A percentile compares a stretch with the other conserved stretches of the same genome.
Conservation (phyloP, 768 basidiomycete species). For the Kwoniella dejecticola region DNA sequence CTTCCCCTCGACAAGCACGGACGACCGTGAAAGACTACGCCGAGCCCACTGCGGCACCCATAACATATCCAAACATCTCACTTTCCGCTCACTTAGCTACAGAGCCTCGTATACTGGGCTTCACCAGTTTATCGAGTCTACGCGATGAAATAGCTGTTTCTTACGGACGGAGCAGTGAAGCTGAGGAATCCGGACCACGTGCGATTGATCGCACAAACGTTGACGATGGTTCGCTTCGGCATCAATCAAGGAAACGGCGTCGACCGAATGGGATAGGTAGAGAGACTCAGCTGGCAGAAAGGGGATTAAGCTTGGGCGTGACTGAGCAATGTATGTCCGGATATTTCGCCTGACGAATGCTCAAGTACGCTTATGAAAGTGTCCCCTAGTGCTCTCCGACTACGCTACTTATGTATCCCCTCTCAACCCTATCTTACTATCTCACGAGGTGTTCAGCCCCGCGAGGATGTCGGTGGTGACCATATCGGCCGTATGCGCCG, state of each 20-base stretch:
- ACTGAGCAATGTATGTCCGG: neutral
- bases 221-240: no score
- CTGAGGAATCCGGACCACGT: neutral
- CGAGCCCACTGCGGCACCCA: neutral
- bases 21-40: neutral
- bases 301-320: constrained; percentile 1
- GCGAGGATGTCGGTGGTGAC: constrained; percentile 1
- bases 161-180: neutral
- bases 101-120: neutral
- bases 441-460: neutral
- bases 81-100: constrained; percentile 4
- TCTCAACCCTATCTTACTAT: neutral
- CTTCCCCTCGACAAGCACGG: no score
- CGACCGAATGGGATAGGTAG: neutral
- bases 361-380: no score
- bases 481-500: neutral
- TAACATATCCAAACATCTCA: neutral
- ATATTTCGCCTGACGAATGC: neutral
- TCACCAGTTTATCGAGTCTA: neutral
- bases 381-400: neutral
- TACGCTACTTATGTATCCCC: neutral
- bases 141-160: constrained; percentile 1
- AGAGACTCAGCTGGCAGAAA: neutral
- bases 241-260: neutral
- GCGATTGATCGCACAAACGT: no score